Evolutionary conservation across 495 filamentous ascomycete species (phyloP).

Genomic region (Pyronema omphalodes): DNA sequence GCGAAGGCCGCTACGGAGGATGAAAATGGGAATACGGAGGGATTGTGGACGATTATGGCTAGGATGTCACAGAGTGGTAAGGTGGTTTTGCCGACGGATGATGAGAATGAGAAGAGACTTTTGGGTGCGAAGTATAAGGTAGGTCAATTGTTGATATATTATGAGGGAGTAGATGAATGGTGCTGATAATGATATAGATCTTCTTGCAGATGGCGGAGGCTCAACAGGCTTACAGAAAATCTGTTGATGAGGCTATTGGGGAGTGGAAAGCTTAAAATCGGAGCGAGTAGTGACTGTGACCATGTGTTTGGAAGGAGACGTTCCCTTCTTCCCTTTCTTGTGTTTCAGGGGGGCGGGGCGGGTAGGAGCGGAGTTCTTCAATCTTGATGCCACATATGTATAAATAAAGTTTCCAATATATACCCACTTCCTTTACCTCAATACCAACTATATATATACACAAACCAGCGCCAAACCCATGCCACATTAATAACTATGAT

Average conservation of each 20-base stretch:
- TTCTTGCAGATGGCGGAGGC: slow-evolving; percentile 62
- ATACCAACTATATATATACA: no score
- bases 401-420: no score
- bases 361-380: no score
- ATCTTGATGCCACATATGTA: no score
- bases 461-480: no score
- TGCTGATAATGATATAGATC: slow-evolving; percentile 25
- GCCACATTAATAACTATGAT: no score
- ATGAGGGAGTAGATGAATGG: slow-evolving; percentile 26
- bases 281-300: no score
- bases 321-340: no score
- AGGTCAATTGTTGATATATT: slow-evolving; percentile 19
- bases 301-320: no score
- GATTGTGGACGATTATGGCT: slow-evolving; percentile 91
- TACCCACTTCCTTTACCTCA: no score
- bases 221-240: slow-evolving; percentile 52
- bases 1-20: slow-evolving; percentile 78
- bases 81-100: slow-evolving; percentile 50
- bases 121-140: slow-evolving; percentile 71
- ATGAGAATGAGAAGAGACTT: slow-evolving; percentile 56
- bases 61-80: slow-evolving; percentile 89
- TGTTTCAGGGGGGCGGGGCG: no score
- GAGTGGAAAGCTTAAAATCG: no score
- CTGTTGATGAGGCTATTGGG: slow-evolving; percentile 41
- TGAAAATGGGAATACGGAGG: slow-evolving; percentile 58